Base-by-base conservation (phyloP, 176 grass and related monocot genomes). In the Rhynchospora breviuscula region DNA sequence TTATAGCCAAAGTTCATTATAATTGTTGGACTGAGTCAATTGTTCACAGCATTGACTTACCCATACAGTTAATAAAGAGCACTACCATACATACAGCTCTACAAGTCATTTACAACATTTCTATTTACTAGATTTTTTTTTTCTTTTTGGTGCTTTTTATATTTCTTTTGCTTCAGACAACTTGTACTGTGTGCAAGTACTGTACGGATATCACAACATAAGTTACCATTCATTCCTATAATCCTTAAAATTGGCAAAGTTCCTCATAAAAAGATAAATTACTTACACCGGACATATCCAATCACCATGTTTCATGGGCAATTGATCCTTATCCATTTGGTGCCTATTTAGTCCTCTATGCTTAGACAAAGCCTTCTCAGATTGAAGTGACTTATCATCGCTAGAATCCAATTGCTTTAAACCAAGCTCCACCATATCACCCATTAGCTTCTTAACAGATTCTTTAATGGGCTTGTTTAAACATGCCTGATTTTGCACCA, bases 201-300 rank as follows among this genome's bases (percentile, higher is more conserved):
- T 13, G 19, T 51, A 51, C 21, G 47, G 52, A 14, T n/a, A 75
- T 53, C 0, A 45, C 35, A 75, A 53, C 44, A 51, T 13, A 70
- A 45, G 15, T 19, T 21, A 71, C 43, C 40, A 46, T 44, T 43
- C 65, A 0, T 44, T 68, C 66, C 66, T 52, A 45, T 14, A 43
- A 44, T 48, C 25, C 25, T 5, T 11, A 72, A 72, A 72, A 75
- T 70, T 75, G 47, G 70, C 46, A 75, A 53, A 19, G 48, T 12
- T 23, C 10, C 47, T 52, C 47, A 75, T 10, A 14, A 6, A 23
- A 23, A 52, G 46, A 75, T 86, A 44, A 75, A 3, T 35, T 26
- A 59, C 82, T 81, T 98, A 98, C 89, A 88, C 90, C 46, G 95
- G 92, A 85, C 95, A 98, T 78, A 90, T 91, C 95, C 95, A 98